Evolutionary conservation across 768 basidiomycete species (phyloP).

Genomic region (Clathrus columnatus): DNA sequence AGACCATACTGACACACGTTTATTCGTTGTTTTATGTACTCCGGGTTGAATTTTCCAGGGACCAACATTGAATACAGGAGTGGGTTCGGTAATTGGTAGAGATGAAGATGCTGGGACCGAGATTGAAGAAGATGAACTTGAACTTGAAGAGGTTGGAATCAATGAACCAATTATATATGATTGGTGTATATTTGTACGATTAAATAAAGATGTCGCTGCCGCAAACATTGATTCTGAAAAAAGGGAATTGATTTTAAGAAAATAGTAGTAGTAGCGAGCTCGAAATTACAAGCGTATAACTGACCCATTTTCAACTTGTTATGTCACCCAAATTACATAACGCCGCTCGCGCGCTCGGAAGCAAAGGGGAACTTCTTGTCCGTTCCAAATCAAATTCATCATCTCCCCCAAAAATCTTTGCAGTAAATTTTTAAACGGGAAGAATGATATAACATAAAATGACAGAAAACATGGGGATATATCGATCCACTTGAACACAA

Average conservation of each 20-base stretch:
- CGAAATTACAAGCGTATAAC: not conserved
- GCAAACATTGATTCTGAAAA: conserved; percentile 47
- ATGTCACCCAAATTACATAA: no score
- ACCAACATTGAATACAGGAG: conserved; percentile 62
- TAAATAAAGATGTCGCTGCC: conserved; percentile 77
- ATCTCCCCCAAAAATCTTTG: no score
- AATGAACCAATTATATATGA: conserved; percentile 58
- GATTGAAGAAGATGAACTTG: conserved; percentile 12
- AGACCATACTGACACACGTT: conserved; percentile 88
- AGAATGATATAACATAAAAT: no score
- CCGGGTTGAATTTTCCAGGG: conserved; percentile 86
- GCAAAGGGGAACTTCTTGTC: no score
- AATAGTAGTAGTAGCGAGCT: not conserved
- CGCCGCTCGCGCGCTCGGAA: no score
- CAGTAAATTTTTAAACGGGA: no score
- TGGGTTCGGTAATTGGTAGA: conserved; percentile 30
- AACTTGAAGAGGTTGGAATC: conserved; percentile 26
- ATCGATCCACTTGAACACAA: no score
- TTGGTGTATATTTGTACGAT: conserved; percentile 71
- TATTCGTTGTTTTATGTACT: conserved; percentile 80
- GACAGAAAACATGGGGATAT: no score
- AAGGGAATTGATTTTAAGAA: no score
- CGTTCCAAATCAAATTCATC: no score
- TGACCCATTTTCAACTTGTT: no score
- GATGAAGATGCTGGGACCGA: conserved; percentile 21